phyloP scores from a whole-genome alignment of 371 early-diverging fungal species.

The Saksenaea oblongispora region DNA sequence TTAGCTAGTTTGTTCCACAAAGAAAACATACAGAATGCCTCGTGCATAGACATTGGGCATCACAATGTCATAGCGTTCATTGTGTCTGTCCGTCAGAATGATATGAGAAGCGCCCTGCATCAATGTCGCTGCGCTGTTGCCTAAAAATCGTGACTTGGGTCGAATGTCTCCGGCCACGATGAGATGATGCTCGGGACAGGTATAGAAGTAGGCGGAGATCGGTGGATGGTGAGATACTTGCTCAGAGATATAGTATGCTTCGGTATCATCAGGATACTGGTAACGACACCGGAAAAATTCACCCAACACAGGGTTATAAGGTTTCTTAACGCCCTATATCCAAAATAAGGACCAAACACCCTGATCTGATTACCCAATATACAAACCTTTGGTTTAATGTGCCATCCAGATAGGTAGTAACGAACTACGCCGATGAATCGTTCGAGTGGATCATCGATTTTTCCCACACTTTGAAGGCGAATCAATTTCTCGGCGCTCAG shows the following conservation, averaged over 20 bases:
- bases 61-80: constrained; percentile 78
- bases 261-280: constrained; percentile 67
- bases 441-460: constrained; percentile 74
- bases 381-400: constrained; percentile 88
- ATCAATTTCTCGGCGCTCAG: not conserved
- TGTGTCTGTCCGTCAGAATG: constrained; percentile 60
- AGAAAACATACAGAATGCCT: constrained; percentile 59
- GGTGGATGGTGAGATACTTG: constrained; percentile 97
- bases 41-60: constrained; percentile 95
- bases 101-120: constrained; percentile 81
- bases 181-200: constrained; percentile 80
- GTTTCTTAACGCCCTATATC: constrained; percentile 90
- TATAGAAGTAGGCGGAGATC: constrained; percentile 81
- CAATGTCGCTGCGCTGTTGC: constrained; percentile 92
- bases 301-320: constrained; percentile 93
- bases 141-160: constrained; percentile 90
- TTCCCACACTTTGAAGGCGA: constrained; percentile 52
- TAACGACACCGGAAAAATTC: constrained; percentile 88
- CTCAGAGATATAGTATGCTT: constrained; percentile 83
- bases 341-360: not conserved
- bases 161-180: constrained; percentile 81
- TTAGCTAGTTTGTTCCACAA: not conserved
- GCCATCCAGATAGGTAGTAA: constrained; percentile 96
- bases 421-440: constrained; percentile 87
- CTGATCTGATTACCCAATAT: not conserved